These are phyloP conservation scores for Schwanniomyces pseudopolymorphus DNA, from an alignment of 805 yeast genomes.

Conservation along the genomic window DNA sequence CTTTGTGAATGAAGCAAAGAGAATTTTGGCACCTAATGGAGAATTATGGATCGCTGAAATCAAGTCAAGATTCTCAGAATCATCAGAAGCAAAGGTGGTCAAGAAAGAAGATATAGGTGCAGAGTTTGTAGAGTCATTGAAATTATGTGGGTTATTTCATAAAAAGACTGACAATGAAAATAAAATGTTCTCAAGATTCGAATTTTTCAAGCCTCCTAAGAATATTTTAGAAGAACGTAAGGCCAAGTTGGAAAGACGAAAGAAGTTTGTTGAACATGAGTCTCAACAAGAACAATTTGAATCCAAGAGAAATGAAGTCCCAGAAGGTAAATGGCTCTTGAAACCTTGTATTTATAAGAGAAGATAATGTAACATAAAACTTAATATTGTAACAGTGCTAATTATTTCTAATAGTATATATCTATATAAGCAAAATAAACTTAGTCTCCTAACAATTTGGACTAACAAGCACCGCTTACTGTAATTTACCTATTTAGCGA, in stretches of 20 bases:
- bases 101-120: conserved; percentile 52
- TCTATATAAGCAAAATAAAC: too few species aligned
- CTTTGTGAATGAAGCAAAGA: conserved; percentile 84
- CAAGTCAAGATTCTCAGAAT: conserved; percentile 82
- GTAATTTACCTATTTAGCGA: background rate
- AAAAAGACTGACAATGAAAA: conserved; percentile 82
- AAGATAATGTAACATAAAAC: conserved; percentile 32
- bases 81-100: conserved; percentile 20
- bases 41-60: conserved; percentile 98
- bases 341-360: conserved; percentile 97
- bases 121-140: conserved; percentile 80
- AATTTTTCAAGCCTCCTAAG: conserved; percentile 82
- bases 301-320: conserved; percentile 48
- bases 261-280: conserved; percentile 70
- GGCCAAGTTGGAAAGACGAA: conserved; percentile 59
- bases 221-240: conserved; percentile 63
- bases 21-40: conserved; percentile 86
- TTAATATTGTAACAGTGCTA: background rate
- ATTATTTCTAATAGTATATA: background rate
- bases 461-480: background rate
- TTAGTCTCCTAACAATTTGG: too few species aligned
- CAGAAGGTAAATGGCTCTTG: conserved; percentile 86
- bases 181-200: conserved; percentile 93
- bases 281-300: conserved; percentile 61
- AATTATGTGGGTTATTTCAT: conserved; percentile 81